phyloP scores from a whole-genome alignment of 768 basidiomycete genomes.

The Megacollybia marginata region DNA sequence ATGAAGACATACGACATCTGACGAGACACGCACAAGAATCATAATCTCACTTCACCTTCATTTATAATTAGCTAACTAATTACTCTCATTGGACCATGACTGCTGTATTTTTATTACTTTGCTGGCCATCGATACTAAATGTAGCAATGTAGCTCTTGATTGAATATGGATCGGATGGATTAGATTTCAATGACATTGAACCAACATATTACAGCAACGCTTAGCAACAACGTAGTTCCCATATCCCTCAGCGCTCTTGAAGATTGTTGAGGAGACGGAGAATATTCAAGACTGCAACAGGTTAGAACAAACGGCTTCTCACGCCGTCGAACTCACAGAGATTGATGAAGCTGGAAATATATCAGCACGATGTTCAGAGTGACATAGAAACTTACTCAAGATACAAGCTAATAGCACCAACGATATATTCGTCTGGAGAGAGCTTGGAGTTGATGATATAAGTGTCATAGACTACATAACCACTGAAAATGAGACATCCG shows the following conservation, averaged over 20 bases:
- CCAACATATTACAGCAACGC: too few relatives aligned
- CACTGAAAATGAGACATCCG: conserved; percentile 80
- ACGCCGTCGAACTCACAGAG: conserved; percentile 52
- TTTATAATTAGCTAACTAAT: background rate
- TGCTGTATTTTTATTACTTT: background rate
- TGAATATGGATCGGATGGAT: background rate
- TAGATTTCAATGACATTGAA: too few relatives aligned
- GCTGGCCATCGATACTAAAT: background rate
- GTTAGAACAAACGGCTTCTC: background rate
- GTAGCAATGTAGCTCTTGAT: background rate
- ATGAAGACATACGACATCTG: too few relatives aligned
- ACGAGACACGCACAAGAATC: too few relatives aligned
- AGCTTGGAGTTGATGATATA: conserved; percentile 82
- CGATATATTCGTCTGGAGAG: conserved; percentile 89
- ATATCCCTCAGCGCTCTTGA: conserved; percentile 33
- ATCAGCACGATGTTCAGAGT: background rate
- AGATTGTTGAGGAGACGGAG: conserved; percentile 69
- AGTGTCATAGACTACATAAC: conserved; percentile 88
- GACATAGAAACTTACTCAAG: conserved; percentile 59
- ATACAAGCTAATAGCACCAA: conserved; percentile 90
- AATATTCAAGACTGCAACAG: conserved; percentile 65
- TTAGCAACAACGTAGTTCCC: too few relatives aligned
- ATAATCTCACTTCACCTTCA: background rate
- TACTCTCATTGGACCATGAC: too few relatives aligned
- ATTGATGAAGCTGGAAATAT: conserved; percentile 63